phyloP scores from a whole-genome alignment of 2,329 filamentous ascomycete species.

The Aspergillus bombycis region DNA sequence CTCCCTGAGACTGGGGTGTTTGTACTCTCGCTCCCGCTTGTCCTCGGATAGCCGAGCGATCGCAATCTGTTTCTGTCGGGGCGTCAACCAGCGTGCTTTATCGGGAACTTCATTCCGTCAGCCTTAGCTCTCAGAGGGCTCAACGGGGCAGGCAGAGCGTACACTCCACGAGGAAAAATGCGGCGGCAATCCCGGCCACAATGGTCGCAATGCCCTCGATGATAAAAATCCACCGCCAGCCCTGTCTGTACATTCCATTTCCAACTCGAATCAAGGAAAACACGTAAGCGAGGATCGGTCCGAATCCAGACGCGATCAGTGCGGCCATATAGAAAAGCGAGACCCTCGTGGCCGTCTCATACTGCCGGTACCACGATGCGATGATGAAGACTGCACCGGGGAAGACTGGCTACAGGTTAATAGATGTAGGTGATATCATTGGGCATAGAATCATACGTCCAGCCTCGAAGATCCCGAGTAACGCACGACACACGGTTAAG shows the following conservation, averaged over 20 bases:
- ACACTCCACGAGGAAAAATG: neutral
- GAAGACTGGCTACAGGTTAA: neutral
- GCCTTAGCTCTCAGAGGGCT: neutral
- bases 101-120: neutral
- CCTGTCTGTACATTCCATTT: neutral
- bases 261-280: neutral
- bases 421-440: neutral
- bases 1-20: neutral
- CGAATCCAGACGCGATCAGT: neutral
- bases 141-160: neutral
- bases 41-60: neutral
- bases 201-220: neutral
- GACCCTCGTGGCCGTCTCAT: neutral
- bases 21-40: neutral
- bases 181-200: neutral
- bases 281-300: neutral
- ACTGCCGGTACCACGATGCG: neutral
- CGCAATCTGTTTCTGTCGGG: neutral
- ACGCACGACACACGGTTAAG: neutral
- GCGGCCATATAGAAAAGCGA: neutral
- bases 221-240: neutral
- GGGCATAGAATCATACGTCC: neutral
- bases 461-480: neutral
- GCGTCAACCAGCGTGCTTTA: neutral
- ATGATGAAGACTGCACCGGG: neutral